Conservation (phyloP, 139 green algal genomes). For the Pedinophyceae sp. region DNA sequence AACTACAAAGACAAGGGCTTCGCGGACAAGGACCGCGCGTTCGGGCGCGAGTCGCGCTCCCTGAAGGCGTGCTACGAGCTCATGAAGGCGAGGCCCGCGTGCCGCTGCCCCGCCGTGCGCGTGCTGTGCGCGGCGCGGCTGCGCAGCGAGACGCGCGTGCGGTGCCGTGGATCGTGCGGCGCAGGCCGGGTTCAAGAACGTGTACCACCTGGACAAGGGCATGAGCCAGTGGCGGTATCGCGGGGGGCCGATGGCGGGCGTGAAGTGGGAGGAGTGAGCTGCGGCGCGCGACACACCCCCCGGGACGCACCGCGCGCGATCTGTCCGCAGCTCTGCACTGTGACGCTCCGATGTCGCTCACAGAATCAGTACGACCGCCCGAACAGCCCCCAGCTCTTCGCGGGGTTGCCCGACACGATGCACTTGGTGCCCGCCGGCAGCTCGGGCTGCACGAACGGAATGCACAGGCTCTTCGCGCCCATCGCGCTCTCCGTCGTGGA, state of each 20-base stretch:
- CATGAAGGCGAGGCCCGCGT: no score
- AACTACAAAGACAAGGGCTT: slow-evolving; percentile 14
- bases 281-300: no score
- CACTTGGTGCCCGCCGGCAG: slow-evolving; percentile 74
- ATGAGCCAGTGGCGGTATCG: slow-evolving; percentile 32
- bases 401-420: slow-evolving; percentile 82
- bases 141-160: no score
- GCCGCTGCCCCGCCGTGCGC: no score
- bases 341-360: no score
- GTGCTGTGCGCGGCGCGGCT: no score
- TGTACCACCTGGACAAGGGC: slow-evolving; percentile 43
- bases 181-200: slow-evolving; percentile 36
- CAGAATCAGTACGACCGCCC: slow-evolving; percentile 87
- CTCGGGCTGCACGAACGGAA: slow-evolving; percentile 81
- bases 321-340: no score
- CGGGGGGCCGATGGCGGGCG: slow-evolving; percentile 17
- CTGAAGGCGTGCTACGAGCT: slow-evolving; percentile 66
- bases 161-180: not conserved
- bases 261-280: no score
- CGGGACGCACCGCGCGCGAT: no score
- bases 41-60: slow-evolving; percentile 49
- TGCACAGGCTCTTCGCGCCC: slow-evolving; percentile 94
- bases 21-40: slow-evolving; percentile 51
- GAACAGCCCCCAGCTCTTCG: slow-evolving; percentile 91
- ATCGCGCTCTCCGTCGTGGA: slow-evolving; percentile 53